Base-by-base conservation (phyloP, 352 stramenopile species). In the Phytophthora rubi region DNA sequence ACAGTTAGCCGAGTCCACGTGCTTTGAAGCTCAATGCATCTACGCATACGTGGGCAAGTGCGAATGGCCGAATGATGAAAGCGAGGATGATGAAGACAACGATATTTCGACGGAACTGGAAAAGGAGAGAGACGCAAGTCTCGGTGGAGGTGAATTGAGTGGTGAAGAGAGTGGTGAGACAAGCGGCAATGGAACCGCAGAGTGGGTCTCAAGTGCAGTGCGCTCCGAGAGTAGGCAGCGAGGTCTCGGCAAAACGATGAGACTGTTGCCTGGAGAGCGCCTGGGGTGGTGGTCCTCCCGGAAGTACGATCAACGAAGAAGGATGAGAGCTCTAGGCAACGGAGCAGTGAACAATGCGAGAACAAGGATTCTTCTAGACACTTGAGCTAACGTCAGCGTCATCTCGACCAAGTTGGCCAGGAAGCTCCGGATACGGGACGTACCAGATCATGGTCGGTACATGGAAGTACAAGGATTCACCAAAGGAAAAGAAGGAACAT, bases 1-100 rank as follows among this genome's bases (percentile, higher is more conserved):
- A 60, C 60, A 61, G 60, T 61, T 68, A 68, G 26, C 28, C 4
- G 59, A 59, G 13, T 35, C 47, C 13, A n/a, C 45, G 16, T 1
- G 28, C 28, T 6, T 53, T 13, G 45, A 53, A 13, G 45, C 45
- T 7, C n/a, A 53, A 15, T 53, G 45, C 28, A 53, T 53, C 28
- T 26, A 30, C 45, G 45, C 42, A 6, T 48, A 18, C 4, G 42
- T 48, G 42, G 45, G 35, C 18, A 53, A 28, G 18, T 30, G 45
- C 45, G 16, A 53, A 53, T 53, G 45, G 44, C 18, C 45, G 42
- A 42, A 42, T 13, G 6, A 42, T 42, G 6, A 13, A 42, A 30
- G 28, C 26, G 37, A 45, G 13, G 37, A 45, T 13, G 44, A 49
- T 26, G 44, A 15, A 26, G 7, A 26, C 6, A n/a, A 53, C 13